Conservation (phyloP, 2,329 filamentous ascomycete genomes). For the Coniochaeta sp. region DNA sequence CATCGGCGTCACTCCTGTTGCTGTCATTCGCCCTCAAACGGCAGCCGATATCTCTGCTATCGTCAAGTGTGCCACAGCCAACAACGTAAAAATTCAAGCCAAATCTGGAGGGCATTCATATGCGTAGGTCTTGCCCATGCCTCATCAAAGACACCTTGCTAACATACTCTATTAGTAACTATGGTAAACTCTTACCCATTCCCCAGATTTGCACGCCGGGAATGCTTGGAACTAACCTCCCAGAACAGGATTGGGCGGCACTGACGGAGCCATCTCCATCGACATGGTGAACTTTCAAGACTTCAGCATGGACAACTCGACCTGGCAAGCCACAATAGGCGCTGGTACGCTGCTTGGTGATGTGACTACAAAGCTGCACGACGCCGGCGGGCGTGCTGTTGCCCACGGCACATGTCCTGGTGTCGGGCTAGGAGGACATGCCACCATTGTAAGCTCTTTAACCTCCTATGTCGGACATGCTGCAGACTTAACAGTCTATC, state of each 20-base stretch:
- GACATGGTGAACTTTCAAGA: constrained; percentile 46
- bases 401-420: constrained; percentile 53
- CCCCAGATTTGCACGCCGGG: background rate
- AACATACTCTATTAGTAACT: constrained; percentile 5
- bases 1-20: constrained; percentile 40
- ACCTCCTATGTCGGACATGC: background rate
- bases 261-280: constrained; percentile 43
- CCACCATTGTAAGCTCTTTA: constrained; percentile 37
- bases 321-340: constrained; percentile 48
- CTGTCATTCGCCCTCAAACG: constrained; percentile 47
- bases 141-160: background rate
- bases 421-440: constrained; percentile 52
- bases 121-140: constrained; percentile 30
- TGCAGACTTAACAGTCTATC: constrained; percentile 2
- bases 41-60: constrained; percentile 47
- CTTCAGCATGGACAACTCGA: constrained; percentile 44
- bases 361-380: constrained; percentile 40
- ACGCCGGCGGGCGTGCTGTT: constrained; percentile 47
- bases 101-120: constrained; percentile 60
- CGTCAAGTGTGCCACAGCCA: constrained; percentile 46
- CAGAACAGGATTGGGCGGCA: constrained; percentile 35
- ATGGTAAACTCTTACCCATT: constrained; percentile 10
- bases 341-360: constrained; percentile 45
- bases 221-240: background rate
- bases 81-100: constrained; percentile 49